Percentiles rank a stretch among this genome's conserved stretches.
Evolutionary conservation across 148 eudicot genomes (phyloP).

Genomic region (Vaccinium corymbosum): DNA sequence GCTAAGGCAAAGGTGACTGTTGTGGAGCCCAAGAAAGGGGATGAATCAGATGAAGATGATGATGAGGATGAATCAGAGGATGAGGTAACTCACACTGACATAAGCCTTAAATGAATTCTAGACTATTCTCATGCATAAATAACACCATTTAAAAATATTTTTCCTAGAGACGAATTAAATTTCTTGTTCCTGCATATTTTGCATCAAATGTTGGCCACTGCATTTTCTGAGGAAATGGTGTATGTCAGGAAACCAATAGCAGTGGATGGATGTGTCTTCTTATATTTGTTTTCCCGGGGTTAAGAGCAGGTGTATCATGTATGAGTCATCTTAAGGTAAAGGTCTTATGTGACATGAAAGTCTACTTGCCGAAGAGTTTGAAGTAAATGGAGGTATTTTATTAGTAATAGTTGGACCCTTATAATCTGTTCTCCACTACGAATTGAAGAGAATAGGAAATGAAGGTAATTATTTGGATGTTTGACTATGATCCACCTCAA

Average conservation of each 20-base stretch:
- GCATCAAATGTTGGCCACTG: background rate
- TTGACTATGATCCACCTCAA: background rate
- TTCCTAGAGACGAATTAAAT: background rate
- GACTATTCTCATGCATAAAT: background rate
- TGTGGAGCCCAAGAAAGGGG: slow-evolving; percentile 28
- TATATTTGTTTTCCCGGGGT: background rate
- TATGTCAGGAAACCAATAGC: too few species aligned
- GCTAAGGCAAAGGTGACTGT: slow-evolving; percentile 32
- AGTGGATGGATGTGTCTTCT: background rate
- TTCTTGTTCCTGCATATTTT: background rate
- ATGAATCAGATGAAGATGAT: slow-evolving; percentile 24
- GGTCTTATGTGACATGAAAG: background rate
- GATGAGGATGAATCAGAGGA: slow-evolving; percentile 34
- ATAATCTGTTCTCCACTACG: background rate
- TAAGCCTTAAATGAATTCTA: too few species aligned
- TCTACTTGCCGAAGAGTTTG: background rate
- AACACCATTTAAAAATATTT: background rate
- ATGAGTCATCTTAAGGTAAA: background rate
- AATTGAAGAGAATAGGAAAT: background rate
- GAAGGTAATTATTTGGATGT: background rate
- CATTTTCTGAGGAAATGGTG: too few species aligned
- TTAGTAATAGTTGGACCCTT: background rate
- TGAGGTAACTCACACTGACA: slow-evolving; percentile 17
- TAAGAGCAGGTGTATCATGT: background rate
- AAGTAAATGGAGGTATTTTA: background rate